Base-by-base conservation (phyloP, 164 flowering plant species). In the Tinospora cordifolia region DNA sequence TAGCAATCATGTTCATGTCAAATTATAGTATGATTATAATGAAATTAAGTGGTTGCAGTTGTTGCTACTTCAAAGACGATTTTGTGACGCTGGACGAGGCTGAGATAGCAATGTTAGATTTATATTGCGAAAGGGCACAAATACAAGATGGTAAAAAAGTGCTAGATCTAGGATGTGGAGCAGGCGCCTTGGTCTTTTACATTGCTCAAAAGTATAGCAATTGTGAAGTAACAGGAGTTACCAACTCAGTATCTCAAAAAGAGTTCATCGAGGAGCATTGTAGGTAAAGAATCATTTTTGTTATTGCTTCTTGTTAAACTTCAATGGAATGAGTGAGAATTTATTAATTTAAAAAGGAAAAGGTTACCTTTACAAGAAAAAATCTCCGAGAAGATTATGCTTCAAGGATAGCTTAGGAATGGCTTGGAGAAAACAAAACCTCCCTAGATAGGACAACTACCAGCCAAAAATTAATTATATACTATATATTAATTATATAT, bases 31-130 rank as follows among this genome's bases (percentile, higher is more conserved):
- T 30, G 4, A 30, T 30, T n/a, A n/a, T 40, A 40, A 6, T 9
- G 8, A 41, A 41, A 41, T 3, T 2, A 27, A 26, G 13, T 62
- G 22, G 9, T 15, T 63, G 22, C 27, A 63, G 66, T n/a, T 63
- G 41, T 36, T 63, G 65, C 65, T 69, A 69, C 51, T 69, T 69
- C 25, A 39, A 69, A 49, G 51, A 69, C 22, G 71, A 69, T 6
- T 58, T 34, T 15, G 36, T 30, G 49, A 58, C 63, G 40, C 15
- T 69, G 13, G 64, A 69, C 15, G 65, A 69, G 24, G 71, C 71
- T 30, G 71, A 69, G 71, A 36, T 19, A 59, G 71, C 63, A 59
- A 69, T 69, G 71, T 41, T 69, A 25, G 63, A 69, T 21, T 69
- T 69, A 41, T 69, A 69, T 49, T 69, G 65, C 11, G 65, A 69